Evolutionary conservation across 495 filamentous ascomycete genomes (phyloP).

Genomic region (Penicillium cosmopolitanum): DNA sequence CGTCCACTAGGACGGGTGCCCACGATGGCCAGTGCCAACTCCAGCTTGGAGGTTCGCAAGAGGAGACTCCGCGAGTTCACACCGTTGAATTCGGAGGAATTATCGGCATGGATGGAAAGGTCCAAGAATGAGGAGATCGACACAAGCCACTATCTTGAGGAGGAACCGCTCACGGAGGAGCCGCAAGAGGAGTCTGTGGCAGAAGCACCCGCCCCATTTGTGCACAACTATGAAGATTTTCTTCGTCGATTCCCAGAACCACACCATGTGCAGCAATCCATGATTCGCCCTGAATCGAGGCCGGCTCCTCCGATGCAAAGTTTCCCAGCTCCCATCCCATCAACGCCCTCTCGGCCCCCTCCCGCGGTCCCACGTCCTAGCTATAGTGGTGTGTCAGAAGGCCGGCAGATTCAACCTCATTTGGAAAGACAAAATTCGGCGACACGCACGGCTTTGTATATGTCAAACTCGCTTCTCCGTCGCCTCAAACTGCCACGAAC

Average conservation of each 20-base stretch:
- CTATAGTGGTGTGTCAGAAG: slow-evolving; percentile 86
- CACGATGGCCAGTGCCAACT: slow-evolving; percentile 54
- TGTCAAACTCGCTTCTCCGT: slow-evolving; percentile 43
- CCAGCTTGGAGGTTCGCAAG: slow-evolving; percentile 57
- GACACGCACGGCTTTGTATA: slow-evolving; percentile 50
- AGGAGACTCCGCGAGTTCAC: slow-evolving; percentile 60
- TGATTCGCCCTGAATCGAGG: slow-evolving; percentile 53
- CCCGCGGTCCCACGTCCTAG: slow-evolving; percentile 83
- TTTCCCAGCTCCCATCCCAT: slow-evolving; percentile 46
- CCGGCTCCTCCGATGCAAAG: slow-evolving; percentile 31
- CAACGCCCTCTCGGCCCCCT: slow-evolving; percentile 66
- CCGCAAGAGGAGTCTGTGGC: slow-evolving; percentile 40
- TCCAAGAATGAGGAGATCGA: slow-evolving; percentile 59
- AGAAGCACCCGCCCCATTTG: slow-evolving; percentile 47
- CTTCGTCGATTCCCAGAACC: slow-evolving; percentile 78
- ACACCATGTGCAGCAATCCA: slow-evolving; percentile 73
- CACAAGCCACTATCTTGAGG: slow-evolving; percentile 44
- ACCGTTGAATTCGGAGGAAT: slow-evolving; percentile 63
- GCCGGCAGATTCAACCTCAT: slow-evolving; percentile 57
- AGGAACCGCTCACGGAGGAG: slow-evolving; percentile 43
- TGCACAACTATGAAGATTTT: slow-evolving; percentile 73
- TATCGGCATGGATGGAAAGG: slow-evolving; percentile 62
- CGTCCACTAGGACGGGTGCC: slow-evolving; percentile 55
- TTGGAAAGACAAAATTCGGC: slow-evolving; percentile 49
- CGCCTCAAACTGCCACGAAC: slow-evolving; percentile 64